These are phyloP conservation scores for Aureobasidium pullulans DNA, from an alignment of 2,329 filamentous ascomycete species.

Conservation along the genomic window DNA sequence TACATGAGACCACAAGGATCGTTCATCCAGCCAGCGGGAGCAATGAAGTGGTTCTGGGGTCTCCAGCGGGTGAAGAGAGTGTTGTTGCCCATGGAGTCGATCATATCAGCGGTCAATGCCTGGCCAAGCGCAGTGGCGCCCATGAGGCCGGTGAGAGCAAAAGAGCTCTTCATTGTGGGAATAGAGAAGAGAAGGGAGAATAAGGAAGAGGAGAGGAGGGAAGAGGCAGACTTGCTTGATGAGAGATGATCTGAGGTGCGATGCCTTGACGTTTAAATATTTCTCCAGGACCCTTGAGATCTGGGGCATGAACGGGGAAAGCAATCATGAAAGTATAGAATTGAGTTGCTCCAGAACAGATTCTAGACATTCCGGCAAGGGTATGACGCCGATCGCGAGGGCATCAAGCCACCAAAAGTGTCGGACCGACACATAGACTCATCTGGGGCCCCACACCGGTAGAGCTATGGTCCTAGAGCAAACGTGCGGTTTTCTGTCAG, in stretches of 20 bases:
- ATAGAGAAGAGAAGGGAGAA: not conserved
- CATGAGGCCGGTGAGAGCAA: slow-evolving; percentile 7
- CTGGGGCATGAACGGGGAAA: not conserved
- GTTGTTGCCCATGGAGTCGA: slow-evolving; percentile 36
- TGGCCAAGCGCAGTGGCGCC: slow-evolving; percentile 2
- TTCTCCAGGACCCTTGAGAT: not conserved
- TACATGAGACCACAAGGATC: slow-evolving; percentile 47
- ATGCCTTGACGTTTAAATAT: not conserved
- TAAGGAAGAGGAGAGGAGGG: not conserved
- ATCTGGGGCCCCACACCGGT: slow-evolving; percentile 5
- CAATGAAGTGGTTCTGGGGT: slow-evolving; percentile 38
- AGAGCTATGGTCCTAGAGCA: not conserved
- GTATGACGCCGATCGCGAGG: not conserved
- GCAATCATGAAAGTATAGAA: not conserved
- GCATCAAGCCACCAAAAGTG: not conserved
- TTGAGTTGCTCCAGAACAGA: slow-evolving; percentile 10
- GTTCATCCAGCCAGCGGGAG: slow-evolving; percentile 44
- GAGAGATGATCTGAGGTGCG: not conserved
- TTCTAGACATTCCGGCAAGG: not conserved
- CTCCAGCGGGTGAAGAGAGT: slow-evolving; percentile 44
- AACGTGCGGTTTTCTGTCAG: slow-evolving; percentile 3
- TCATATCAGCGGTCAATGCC: slow-evolving; percentile 24
- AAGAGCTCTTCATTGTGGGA: slow-evolving; percentile 6
- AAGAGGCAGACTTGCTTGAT: not conserved
- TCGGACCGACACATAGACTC: not conserved